Base-by-base conservation (phyloP, 2,329 filamentous ascomycete species). In the Aspergillus unguis region DNA sequence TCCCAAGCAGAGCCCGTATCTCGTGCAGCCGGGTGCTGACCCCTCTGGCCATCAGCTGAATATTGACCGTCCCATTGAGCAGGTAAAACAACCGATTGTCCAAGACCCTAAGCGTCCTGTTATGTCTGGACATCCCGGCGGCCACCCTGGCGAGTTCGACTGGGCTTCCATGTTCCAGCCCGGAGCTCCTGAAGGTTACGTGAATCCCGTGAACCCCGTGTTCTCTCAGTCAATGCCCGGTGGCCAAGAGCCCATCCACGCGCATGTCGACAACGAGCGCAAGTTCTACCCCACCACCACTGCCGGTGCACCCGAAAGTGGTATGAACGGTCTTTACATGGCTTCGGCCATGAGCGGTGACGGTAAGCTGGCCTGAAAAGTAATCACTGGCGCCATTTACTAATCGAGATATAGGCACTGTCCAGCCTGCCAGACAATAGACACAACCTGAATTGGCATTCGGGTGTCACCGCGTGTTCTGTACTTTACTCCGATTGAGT, bases 101-200 rank as follows among this genome's bases (percentile, higher is more conserved):
- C 62, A 66, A 60, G 72, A 76, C 56, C 67, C 66, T 55, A 76
- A 75, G 61, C 71, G 72, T 50, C 70, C 71, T 59, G 66, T 81
- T 66, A 88, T 89, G 84, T 64, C 81, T 77, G 72, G 70, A 68
- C 80, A 80, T 73, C 75, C 79, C 72, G 80, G 17, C 17, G 17
- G 80, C 71, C 82, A 85, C 52, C 60, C 66, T 52, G 80, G 77
- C 76, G 74, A 74, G 48, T 63, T 87, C 77, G 86, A 90, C 75
- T 90, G 87, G 87, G 81, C 85, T 67, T 82, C 86, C 70, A 87
- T 90, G 84, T 89, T 89, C 77, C 86, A 85, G 77, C 74, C 85
- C 77, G 85, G 84, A 80, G 79, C 82, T 76, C 82, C 86, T 73
- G 77, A 84, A 74, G 77, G 79, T 72, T 85, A 83, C 74, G 80